Evolutionary conservation across 768 basidiomycete species (phyloP), one percentile per base, ranked within the genome.

Genomic region (Psilocybe tampanensis): DNA sequence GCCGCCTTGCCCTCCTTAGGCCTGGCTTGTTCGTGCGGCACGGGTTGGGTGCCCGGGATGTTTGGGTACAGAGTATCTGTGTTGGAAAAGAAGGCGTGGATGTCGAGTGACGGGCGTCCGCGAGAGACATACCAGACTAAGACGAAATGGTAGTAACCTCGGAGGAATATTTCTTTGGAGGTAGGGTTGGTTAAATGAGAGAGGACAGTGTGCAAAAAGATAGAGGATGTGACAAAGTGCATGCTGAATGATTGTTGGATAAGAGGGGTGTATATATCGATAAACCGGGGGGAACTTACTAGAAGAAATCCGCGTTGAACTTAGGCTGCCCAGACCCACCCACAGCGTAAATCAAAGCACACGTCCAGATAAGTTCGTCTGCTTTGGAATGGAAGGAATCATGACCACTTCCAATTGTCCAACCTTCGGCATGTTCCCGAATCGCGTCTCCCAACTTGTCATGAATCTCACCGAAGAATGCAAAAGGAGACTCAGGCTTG

Each of bases 191-290:
- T 68, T 32, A 62, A 62, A 0, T 74, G 74, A 32, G 79, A 61
- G 42, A 85, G 55, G 5, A 53, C 22, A 1, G 86, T 80, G 0
- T 83, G 75, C 23, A 88, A 64, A 74, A 89, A 88, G 19, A 88
- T 64, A 3, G 82, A 76, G 3, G 87, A 88, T 0, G 89, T 92
- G 36, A 89, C 79, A 1, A 86, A 70, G 60, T 85, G 89, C 72
- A 86, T 83, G 13, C 87, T 90, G 15, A 44, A 48, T 17, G 18
- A 19, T 55, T 36, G 6, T 5, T 5, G 29, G 4, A 5, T 29
- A 29, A 9, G 9, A 29, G 9, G 29, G 29, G 9, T 29, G 29
- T n/a, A 44, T 49, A 36, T 47, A 33, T 32, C 15, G 39, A 19
- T 9, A 52, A 8, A 26, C n/a, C n/a, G n/a, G n/a, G n/a, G n/a